phyloP scores from a whole-genome alignment of 129 eudicot species.

The Pittosporum tobira region DNA sequence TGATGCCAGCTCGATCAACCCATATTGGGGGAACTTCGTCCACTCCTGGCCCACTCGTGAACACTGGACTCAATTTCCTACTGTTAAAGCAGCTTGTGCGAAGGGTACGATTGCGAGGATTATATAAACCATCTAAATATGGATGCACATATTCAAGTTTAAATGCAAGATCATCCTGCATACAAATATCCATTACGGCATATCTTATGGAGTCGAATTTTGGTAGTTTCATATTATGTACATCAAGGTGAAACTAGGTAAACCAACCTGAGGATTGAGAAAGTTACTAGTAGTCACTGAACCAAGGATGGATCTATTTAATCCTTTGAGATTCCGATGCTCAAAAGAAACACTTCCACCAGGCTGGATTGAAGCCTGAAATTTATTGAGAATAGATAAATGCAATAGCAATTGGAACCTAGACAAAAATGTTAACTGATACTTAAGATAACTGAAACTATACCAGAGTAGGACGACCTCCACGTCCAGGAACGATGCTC shows the following conservation, averaged over 20 bases:
- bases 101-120: conserved; percentile 80
- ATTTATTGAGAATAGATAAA: conserved; percentile 5
- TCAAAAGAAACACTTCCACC: conserved; percentile 95
- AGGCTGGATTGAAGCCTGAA: conserved; percentile 95
- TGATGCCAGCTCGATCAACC: conserved; percentile 93
- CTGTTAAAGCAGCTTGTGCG: conserved; percentile 81
- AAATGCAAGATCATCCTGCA: conserved; percentile 95
- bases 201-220: too few species aligned
- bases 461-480: conserved; percentile 94
- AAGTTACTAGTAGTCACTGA: conserved; percentile 91
- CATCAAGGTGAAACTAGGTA: not conserved
- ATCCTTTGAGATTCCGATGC: conserved; percentile 80
- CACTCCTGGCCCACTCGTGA: conserved; percentile 97
- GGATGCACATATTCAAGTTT: conserved; percentile 96
- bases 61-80: conserved; percentile 92
- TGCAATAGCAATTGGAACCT: conserved; percentile 5
- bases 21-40: conserved; percentile 96
- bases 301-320: conserved; percentile 80
- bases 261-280: conserved; percentile 83
- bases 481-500: conserved; percentile 95
- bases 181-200: conserved; percentile 3
- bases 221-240: not conserved
- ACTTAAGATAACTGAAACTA: not conserved
- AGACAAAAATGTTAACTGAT: not conserved
- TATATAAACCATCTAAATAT: conserved; percentile 64